phyloP scores from a whole-genome alignment of 495 filamentous ascomycete species.

The Xylaria curta region DNA sequence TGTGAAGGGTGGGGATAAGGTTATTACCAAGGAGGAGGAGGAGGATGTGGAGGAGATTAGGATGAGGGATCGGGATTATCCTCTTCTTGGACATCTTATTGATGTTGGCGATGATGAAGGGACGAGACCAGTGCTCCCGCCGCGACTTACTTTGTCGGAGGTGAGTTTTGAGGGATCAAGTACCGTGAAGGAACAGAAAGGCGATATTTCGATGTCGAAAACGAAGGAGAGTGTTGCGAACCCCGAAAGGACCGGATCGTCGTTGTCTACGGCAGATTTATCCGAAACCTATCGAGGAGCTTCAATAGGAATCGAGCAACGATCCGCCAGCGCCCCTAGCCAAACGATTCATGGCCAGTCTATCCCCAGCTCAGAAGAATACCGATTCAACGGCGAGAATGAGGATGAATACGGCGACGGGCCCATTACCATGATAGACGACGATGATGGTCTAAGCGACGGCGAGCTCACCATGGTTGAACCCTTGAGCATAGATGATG shows the following conservation, averaged over 20 bases:
- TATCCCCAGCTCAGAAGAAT: slow-evolving; percentile 41
- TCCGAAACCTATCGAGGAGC: not conserved
- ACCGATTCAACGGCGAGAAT: slow-evolving; percentile 23
- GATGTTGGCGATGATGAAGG: slow-evolving; percentile 54
- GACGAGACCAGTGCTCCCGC: slow-evolving; percentile 32
- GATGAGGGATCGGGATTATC: slow-evolving; percentile 40
- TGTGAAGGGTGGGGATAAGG: slow-evolving; percentile 56
- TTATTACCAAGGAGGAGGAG: slow-evolving; percentile 62
- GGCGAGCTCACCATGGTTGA: slow-evolving; percentile 43
- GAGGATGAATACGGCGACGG: slow-evolving; percentile 42
- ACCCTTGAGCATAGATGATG: slow-evolving; percentile 35
- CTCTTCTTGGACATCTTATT: slow-evolving; percentile 45
- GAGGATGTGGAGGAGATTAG: slow-evolving; percentile 56
- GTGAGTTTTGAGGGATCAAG: slow-evolving; percentile 32
- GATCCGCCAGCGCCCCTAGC: slow-evolving; percentile 1
- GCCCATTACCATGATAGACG: slow-evolving; percentile 39
- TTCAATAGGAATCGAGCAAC: not conserved
- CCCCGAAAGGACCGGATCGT: not conserved
- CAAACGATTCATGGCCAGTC: slow-evolving; percentile 16
- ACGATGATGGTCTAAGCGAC: slow-evolving; percentile 53
- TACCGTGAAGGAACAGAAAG: slow-evolving; percentile 51
- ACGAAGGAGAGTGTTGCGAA: slow-evolving; percentile 31
- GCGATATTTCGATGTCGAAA: slow-evolving; percentile 49
- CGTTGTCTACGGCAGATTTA: not conserved
- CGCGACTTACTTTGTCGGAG: not conserved